Evolutionary conservation across 805 yeast genomes (phyloP).

Genomic region (Candida verbasci): DNA sequence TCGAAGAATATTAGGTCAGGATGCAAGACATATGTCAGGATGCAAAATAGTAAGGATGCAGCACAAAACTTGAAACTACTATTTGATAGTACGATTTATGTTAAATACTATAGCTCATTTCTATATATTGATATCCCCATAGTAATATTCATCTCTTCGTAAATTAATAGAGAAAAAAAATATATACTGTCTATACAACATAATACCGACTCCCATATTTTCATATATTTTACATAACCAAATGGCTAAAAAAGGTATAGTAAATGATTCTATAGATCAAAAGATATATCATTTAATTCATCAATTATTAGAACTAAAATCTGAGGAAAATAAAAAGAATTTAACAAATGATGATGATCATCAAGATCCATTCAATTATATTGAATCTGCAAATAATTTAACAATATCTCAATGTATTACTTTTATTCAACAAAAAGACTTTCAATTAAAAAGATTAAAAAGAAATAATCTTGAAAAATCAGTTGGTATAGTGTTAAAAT

Average conservation of each 20-base stretch:
- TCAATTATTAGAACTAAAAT: constrained; percentile 55
- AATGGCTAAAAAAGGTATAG: constrained; percentile 2
- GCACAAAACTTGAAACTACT: too few species aligned
- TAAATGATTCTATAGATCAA: constrained; percentile 16
- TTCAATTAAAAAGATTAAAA: constrained; percentile 66
- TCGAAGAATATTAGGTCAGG: constrained; percentile 33
- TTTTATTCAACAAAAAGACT: constrained; percentile 61
- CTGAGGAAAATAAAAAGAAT: constrained; percentile 36
- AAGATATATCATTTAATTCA: constrained; percentile 55
- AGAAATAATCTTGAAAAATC: constrained; percentile 58
- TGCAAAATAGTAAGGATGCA: background rate
- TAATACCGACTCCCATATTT: too few species aligned
- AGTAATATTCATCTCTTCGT: too few species aligned
- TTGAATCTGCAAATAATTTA: constrained; percentile 63
- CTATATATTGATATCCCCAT: too few species aligned
- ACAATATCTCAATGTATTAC: constrained; percentile 47
- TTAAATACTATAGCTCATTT: too few species aligned
- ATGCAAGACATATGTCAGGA: too few species aligned
- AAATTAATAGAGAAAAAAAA: too few species aligned
- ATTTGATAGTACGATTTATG: too few species aligned
- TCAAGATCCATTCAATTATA: constrained; percentile 33
- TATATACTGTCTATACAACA: background rate
- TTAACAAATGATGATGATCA: background rate
- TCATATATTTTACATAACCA: too few species aligned
- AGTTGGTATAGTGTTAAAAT: constrained; percentile 54